Evolutionary conservation across 163 green algal genomes (phyloP).

Genomic region (Volvox carteri): DNA sequence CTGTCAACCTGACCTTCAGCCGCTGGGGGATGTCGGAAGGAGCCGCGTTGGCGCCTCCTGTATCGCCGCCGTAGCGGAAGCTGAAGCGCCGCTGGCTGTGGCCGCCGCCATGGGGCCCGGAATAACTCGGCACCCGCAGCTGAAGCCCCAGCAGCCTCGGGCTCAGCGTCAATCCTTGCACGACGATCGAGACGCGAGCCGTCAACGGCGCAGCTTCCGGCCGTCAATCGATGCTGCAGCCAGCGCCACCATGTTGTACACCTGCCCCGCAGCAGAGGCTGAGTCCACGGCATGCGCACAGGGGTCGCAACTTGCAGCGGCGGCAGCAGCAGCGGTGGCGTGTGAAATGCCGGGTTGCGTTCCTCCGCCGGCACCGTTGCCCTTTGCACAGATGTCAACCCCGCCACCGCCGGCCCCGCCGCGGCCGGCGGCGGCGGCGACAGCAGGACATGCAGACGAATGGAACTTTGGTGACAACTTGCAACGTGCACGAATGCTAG

Average conservation of each 20-base stretch:
- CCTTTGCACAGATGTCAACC: neutral
- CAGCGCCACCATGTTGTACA: neutral
- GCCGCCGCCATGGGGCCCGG: neutral
- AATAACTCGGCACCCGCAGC: neutral
- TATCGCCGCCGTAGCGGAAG: neutral
- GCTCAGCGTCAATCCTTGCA: neutral
- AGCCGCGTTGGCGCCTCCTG: neutral
- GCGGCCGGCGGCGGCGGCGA: neutral
- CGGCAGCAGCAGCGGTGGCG: neutral
- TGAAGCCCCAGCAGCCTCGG: neutral
- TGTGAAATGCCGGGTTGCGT: neutral
- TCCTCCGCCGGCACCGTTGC: neutral
- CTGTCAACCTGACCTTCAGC: neutral
- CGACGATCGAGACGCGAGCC: neutral
- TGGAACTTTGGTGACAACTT: conserved; percentile 18
- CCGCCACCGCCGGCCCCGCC: neutral
- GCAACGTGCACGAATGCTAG: conserved; percentile 21
- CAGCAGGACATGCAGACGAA: neutral
- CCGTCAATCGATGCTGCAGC: conserved; percentile 23
- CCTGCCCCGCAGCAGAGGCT: neutral
- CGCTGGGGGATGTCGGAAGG: neutral
- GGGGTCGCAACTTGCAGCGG: neutral
- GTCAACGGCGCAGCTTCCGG: neutral
- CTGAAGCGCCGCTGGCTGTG: neutral
- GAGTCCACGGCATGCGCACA: neutral